phyloP scores from a whole-genome alignment of 345 rosid species.

The Raphanus raphanistrum region DNA sequence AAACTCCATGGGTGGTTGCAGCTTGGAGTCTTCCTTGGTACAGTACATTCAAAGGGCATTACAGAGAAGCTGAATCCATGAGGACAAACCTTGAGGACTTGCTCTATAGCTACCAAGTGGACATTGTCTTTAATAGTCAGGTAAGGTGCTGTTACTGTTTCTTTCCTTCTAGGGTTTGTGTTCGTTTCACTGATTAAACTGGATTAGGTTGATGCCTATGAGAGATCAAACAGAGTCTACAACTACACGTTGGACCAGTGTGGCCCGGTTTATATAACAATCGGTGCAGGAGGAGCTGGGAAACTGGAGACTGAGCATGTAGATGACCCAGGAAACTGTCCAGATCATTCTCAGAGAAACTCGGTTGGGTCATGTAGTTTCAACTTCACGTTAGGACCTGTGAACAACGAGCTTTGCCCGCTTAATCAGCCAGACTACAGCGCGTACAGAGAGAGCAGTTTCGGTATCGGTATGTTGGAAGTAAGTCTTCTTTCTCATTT shows the following conservation, averaged over 20 bases:
- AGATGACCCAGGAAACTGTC: slow-evolving; percentile 88
- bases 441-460: slow-evolving; percentile 90
- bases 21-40: slow-evolving; percentile 93
- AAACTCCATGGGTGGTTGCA: slow-evolving; percentile 90
- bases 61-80: slow-evolving; percentile 92
- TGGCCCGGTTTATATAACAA: slow-evolving; percentile 70
- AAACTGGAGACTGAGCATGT: slow-evolving; percentile 63
- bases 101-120: slow-evolving; percentile 58
- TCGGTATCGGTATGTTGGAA: slow-evolving; percentile 86
- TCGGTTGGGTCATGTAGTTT: slow-evolving; percentile 55
- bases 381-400: slow-evolving; percentile 69
- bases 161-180: background rate
- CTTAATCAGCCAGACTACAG: slow-evolving; percentile 80
- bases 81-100: slow-evolving; percentile 75
- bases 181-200: background rate
- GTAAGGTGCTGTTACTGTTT: slow-evolving; percentile 38
- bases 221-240: slow-evolving; percentile 87
- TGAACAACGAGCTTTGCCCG: slow-evolving; percentile 65
- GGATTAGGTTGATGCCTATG: slow-evolving; percentile 45
- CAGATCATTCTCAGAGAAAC: slow-evolving; percentile 43
- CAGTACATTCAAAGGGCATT: slow-evolving; percentile 71
- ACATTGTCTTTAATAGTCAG: slow-evolving; percentile 79
- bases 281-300: slow-evolving; percentile 85
- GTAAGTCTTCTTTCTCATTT: slow-evolving; percentile 41
- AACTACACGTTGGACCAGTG: slow-evolving; percentile 80